phyloP scores from a whole-genome alignment of 768 basidiomycete genomes.

The Tubosaeta sp. region DNA sequence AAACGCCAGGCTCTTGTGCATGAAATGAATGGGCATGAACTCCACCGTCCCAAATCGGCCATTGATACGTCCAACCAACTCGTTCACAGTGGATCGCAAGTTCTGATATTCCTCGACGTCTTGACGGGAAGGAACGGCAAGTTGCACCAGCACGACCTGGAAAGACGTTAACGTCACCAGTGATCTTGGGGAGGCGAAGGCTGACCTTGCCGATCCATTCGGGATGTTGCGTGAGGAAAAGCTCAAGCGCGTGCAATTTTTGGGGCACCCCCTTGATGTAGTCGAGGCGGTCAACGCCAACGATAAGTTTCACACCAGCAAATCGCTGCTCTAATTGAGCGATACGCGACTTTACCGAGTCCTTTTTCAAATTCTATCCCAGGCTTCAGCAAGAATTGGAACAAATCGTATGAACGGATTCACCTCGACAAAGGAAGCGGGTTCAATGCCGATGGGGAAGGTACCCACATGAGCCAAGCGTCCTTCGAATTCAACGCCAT shows the following conservation, averaged over 20 bases:
- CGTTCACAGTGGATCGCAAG: conserved; percentile 90
- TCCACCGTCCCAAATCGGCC: conserved; percentile 98
- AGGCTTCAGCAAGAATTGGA: not conserved
- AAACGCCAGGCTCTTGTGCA: conserved; percentile 92
- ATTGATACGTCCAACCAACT: conserved; percentile 97
- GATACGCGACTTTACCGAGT: conserved; percentile 77
- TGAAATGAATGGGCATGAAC: conserved; percentile 99
- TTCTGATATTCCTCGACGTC: conserved; percentile 99
- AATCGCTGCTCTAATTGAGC: conserved; percentile 83
- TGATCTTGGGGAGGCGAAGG: not conserved
- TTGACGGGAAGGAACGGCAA: conserved; percentile 95
- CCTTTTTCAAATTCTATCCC: conserved; percentile 69
- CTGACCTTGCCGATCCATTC: conserved; percentile 97
- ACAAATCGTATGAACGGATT: conserved; percentile 10
- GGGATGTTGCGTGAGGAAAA: conserved; percentile 95
- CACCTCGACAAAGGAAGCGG: conserved; percentile 82
- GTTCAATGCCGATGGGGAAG: conserved; percentile 99
- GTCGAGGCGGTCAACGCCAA: conserved; percentile 96
- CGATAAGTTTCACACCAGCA: conserved; percentile 92
- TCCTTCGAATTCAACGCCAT: conserved; percentile 95
- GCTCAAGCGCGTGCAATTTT: conserved; percentile 93
- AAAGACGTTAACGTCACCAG: conserved; percentile 1
- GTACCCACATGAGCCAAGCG: conserved; percentile 96
- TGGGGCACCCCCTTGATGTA: conserved; percentile 99
- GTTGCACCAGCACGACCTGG: conserved; percentile 91